Evolutionary conservation across 441 rosid genomes (phyloP), one percentile per base, ranked within the genome.

Genomic region (Sinapis alba): DNA sequence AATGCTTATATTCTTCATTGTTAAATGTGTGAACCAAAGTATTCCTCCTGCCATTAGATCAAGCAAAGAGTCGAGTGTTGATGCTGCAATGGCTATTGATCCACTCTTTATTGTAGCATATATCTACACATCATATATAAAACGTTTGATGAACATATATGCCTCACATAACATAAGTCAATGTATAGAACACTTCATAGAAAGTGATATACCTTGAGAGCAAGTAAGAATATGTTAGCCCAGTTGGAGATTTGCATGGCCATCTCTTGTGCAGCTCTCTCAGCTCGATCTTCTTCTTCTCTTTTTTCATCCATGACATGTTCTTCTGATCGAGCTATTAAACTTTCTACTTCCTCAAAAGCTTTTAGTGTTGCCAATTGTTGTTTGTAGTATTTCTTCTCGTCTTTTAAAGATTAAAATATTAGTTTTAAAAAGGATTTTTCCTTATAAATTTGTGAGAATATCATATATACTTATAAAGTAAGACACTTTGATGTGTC

Each of bases 21-120:
- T 84, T 75, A 88, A 23, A 71, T 91, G 94, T 51, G 97, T 86
- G 84, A 89, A 90, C 97, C 97, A 94, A 30, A 94, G 97, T 61
- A 91, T 91, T 62, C 92, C 93, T 12, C 97, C 98, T 2, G 98
- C 96, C 93, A 94, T 83, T 45, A 94, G 88, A 84, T 91, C 97
- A 11, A 94, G 97, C 58, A 94, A 79, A 54, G 98, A 94, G 77
- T 94, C 98, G 21, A 94, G 81, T 12, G 98, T 94, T 2, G 98
- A 94, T 30, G 98, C 98, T 54, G 96, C 97, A 78, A 94, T 88
- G 16, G 98, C 98, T 74, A 91, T 69, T 13, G 98, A 94, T 82
- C 91, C 97, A 83, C 90, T 91, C 86, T 60, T 87, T 68, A 94
- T 12, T 1, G 97, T 90, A 18, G 97, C 98, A 83, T 83, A 94